Evolutionary conservation across 306 rosid species (phyloP).

Genomic region (Rosa rugosa): DNA sequence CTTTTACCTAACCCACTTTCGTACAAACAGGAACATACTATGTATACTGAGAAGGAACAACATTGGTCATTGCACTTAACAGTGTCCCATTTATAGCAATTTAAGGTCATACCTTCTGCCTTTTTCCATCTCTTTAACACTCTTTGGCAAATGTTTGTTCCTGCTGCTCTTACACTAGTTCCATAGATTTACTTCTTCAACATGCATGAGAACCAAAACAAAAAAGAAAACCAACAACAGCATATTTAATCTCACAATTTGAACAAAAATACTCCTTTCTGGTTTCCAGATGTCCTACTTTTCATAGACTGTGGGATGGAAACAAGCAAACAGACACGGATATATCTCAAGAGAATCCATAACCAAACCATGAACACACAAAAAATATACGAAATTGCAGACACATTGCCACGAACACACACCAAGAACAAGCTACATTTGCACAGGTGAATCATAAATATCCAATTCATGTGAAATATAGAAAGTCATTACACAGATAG

Average conservation of each 20-base stretch:
- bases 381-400: not conserved
- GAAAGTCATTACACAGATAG: not conserved
- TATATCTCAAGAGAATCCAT: not conserved
- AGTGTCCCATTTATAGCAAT: not conserved
- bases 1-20: not conserved
- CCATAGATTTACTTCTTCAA: not conserved
- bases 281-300: not conserved
- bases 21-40: not conserved
- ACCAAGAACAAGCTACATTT: not conserved
- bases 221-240: not conserved
- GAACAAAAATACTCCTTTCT: not conserved
- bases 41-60: not conserved
- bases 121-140: constrained; percentile 4
- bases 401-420: not conserved
- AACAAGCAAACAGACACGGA: not conserved
- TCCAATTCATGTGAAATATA: not conserved
- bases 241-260: not conserved
- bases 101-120: not conserved
- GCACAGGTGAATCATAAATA: not conserved
- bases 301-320: not conserved
- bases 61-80: not conserved
- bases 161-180: not conserved
- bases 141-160: not conserved
- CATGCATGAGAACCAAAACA: not conserved
- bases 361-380: too few species aligned